phyloP scores from a whole-genome alignment of 2,329 filamentous ascomycete species.

The Ophiostoma quercus region DNA sequence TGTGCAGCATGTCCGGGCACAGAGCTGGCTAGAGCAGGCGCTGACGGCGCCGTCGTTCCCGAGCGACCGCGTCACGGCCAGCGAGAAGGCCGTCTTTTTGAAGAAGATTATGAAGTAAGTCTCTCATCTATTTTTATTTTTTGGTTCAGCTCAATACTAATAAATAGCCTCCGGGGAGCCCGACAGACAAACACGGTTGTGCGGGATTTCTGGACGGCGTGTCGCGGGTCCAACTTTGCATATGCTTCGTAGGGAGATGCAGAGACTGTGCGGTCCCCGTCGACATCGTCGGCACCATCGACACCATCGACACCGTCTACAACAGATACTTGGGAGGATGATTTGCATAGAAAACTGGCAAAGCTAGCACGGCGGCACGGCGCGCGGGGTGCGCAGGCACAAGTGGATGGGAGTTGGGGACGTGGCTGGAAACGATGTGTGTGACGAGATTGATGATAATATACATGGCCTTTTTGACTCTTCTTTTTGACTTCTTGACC shows the following conservation, averaged over 20 bases:
- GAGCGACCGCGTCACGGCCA: conserved; percentile 51
- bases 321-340: not conserved
- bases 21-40: conserved; percentile 58
- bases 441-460: not conserved
- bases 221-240: conserved; percentile 56
- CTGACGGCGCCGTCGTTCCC: conserved; percentile 53
- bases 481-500: not conserved
- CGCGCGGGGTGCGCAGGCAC: not conserved
- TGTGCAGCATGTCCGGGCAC: conserved; percentile 49
- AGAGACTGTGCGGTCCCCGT: not conserved
- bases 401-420: not conserved
- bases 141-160: not conserved
- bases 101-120: conserved; percentile 58
- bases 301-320: too few species aligned
- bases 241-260: conserved; percentile 44
- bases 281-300: too few species aligned
- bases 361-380: not conserved
- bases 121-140: not conserved
- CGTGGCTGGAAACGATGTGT: not conserved
- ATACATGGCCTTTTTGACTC: not conserved
- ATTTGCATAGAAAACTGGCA: not conserved
- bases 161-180: conserved; percentile 52
- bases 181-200: conserved; percentile 62
- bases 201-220: conserved; percentile 67
- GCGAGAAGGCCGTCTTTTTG: conserved; percentile 60